Evolutionary conservation across 768 basidiomycete genomes (phyloP), one percentile per base, ranked within the genome.

Genomic region (Boletales sp.): DNA sequence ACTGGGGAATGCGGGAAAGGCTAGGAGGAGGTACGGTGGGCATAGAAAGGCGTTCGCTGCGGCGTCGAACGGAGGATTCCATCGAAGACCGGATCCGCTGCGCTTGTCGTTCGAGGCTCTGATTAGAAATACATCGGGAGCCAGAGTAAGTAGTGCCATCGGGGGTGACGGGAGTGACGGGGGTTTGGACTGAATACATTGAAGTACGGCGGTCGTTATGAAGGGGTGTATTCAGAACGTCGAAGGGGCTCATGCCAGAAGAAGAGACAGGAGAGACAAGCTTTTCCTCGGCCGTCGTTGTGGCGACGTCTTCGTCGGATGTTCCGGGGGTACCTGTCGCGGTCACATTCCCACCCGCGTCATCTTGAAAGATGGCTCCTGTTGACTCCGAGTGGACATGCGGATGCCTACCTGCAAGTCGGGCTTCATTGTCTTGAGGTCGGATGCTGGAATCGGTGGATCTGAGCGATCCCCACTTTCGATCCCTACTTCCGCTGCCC

Each of bases 61-160:
- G 66, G 12, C 60, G 56, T 42, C 45, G 57, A 18, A 44, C 18
- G 36, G 66, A 53, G 2, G 35, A 52, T 40, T 66, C 68, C 66
- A 69, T 69, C 1, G 66, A 68, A 4, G 57, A 66, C 5, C 66
- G 60, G 19, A 68, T 61, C 21, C 66, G 54, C n/a, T 66, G 68
- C 2, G 63, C 58, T 48, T 68, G 66, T 50, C 59, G 61, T 40
- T 68, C 66, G 2, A 68, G 57, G 29, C 31, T 53, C 39, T 56
- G 56, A 46, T 44, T 45, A 29, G 66, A 56, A 5, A 40, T 27
- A n/a, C 39, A 54, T 12, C 24, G 14, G 24, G 59, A 57, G 15
- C 41, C 31, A 13, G 41, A 27, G 14, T 54, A 62, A 13, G 47
- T 53, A 18, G 42, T 50, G 31, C n/a, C n/a, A 17, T 53, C 54